A percentile compares a stretch with the other conserved stretches of the same genome.
Evolutionary conservation across 2,329 filamentous ascomycete species (phyloP).

Genomic region (Ceratocystis alfenasii): DNA sequence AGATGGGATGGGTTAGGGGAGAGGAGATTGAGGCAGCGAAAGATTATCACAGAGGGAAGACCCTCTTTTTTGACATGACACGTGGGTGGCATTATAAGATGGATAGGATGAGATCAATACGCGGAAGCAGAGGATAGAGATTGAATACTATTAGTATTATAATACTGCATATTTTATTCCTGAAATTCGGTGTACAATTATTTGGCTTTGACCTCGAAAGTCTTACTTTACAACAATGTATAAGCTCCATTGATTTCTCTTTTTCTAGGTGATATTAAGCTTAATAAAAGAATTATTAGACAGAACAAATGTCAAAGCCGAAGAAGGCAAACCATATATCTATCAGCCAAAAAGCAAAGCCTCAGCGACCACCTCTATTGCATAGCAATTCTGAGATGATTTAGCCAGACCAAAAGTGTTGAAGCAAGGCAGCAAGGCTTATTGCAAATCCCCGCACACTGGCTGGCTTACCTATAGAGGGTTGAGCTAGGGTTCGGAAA

Average conservation of each 20-base stretch:
- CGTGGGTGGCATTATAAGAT: too few species aligned
- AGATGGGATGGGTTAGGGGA: conserved; percentile 19
- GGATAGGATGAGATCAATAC: too few species aligned
- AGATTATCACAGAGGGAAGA: background rate
- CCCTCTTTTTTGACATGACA: background rate
- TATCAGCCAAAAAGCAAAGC: too few species aligned
- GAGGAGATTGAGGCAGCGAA: background rate
- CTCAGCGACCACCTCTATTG: background rate
- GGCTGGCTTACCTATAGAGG: background rate
- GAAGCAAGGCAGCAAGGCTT: background rate
- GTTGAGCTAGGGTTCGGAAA: background rate
- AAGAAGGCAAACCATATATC: too few species aligned
- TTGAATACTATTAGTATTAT: too few species aligned
- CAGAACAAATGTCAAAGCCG: too few species aligned
- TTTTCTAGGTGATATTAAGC: background rate
- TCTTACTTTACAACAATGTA: too few species aligned
- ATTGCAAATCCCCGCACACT: background rate
- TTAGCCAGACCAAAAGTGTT: background rate
- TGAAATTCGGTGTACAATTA: too few species aligned
- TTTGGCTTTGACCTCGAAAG: too few species aligned
- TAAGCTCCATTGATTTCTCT: too few species aligned
- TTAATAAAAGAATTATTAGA: background rate
- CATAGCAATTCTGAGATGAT: background rate
- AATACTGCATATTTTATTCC: too few species aligned
- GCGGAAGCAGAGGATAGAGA: too few species aligned